Evolutionary conservation across 73 alveolate genomes (phyloP), one percentile per base, ranked within the genome.

Genomic region (Paramecium primaurelia): DNA sequence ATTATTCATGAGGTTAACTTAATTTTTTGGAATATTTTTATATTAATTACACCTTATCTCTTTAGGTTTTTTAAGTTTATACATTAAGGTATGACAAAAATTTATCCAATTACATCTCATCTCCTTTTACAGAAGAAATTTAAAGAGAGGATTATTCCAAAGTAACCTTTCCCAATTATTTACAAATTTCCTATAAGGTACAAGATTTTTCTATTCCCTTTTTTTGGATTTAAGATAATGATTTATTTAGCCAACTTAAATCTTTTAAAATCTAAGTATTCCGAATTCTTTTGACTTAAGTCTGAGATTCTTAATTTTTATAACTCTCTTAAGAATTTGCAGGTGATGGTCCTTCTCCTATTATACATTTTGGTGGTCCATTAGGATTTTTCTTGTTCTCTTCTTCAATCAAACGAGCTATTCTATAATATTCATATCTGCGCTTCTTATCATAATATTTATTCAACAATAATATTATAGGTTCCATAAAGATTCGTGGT

Each of bases 321-420:
- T 28, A n/a, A 37, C 49, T 30, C 18, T 73, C 87, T 34, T 37
- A 44, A 12, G 87, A 73, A 73, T 73, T 34, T 34, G 47, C 59
- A 42, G 92, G 94, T 8, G 94, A 77, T 9, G 94, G 94, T 14
- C 86, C 73, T 16, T 89, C 94, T 25, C 94, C 94, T 45, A 89
- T 92, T 9, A 89, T 89, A 12, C 94, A 92, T 51, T 89, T 89
- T 8, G 94, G 94, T 1, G 94, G 94, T 28, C 58, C 18, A 8
- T 71, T 12, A 6, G 94, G 94, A 73, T 89, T 89, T n/a, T 89
- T 71, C 59, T 89, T 89, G 77, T 89, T 89, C 40, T 89, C 94
- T 16, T 89, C 94, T 8, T 89, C 94, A 44, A 89, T 89, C 37
- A 89, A 22, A 25, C 73, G 77, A 11, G 94, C 94, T 37, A 89